phyloP scores from a whole-genome alignment of 208 protist species.

The Crithidia bombi region DNA sequence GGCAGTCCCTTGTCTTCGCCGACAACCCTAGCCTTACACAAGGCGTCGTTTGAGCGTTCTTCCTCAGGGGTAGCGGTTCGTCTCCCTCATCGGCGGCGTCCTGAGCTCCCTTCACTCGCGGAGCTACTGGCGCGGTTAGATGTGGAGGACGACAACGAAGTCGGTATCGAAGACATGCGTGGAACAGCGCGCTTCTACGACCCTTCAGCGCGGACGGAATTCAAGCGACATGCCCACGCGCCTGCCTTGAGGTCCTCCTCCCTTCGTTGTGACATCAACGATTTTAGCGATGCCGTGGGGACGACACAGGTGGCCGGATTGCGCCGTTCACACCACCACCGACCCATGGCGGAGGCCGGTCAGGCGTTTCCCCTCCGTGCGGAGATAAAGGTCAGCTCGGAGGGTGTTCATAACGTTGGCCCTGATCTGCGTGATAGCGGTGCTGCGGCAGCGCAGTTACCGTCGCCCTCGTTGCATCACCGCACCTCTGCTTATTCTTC shows the following conservation, averaged over 20 bases:
- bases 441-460: too few relatives aligned
- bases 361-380: too few relatives aligned
- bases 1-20: not conserved
- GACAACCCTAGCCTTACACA: not conserved
- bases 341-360: too few relatives aligned
- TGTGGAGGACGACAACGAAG: slow-evolving; percentile 13
- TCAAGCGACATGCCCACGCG: not conserved
- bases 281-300: not conserved
- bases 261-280: too few relatives aligned
- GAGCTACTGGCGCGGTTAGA: slow-evolving; percentile 29
- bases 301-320: too few relatives aligned
- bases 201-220: not conserved
- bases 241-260: not conserved
- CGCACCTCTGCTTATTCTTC: too few relatives aligned
- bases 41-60: too few relatives aligned
- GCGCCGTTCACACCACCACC: too few relatives aligned
- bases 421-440: too few relatives aligned
- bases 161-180: not conserved
- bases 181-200: not conserved
- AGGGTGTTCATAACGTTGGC: too few relatives aligned
- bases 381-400: too few relatives aligned
- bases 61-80: not conserved
- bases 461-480: too few relatives aligned
- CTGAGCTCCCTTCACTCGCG: slow-evolving; percentile 27
- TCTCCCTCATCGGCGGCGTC: not conserved